These are phyloP conservation scores for Syncephalastrum monosporum DNA, from an alignment of 371 early-diverging fungal species.

Conservation along the genomic window DNA sequence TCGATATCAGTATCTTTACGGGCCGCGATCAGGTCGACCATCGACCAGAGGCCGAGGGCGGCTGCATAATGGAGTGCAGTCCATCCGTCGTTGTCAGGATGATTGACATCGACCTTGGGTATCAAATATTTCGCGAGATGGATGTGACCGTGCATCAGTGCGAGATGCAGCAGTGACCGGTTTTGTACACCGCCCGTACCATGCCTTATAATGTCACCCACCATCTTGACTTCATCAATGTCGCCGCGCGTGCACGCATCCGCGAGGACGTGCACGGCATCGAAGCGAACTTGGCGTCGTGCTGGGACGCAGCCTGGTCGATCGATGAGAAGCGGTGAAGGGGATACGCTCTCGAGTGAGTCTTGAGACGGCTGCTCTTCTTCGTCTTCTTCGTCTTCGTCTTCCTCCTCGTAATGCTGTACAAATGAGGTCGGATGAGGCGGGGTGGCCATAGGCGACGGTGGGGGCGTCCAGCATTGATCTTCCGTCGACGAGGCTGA, in stretches of 20 bases:
- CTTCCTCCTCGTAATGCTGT: not conserved
- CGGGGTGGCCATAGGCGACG: constrained; percentile 15
- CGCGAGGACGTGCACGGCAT: constrained; percentile 31
- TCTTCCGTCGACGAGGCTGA: constrained; percentile 17
- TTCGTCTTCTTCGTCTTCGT: too few relatives aligned
- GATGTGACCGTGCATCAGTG: constrained; percentile 39
- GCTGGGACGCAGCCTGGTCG: not conserved
- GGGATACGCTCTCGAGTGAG: not conserved
- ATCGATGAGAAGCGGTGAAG: constrained; percentile 8
- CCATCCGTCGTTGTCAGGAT: constrained; percentile 45
- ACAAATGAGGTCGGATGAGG: constrained; percentile 7
- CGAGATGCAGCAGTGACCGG: constrained; percentile 30
- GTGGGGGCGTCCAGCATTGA: constrained; percentile 16
- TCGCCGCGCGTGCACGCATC: constrained; percentile 46
- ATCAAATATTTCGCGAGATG: constrained; percentile 27
- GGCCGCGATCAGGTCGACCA: constrained; percentile 29
- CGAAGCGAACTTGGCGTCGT: constrained; percentile 34
- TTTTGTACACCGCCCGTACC: constrained; percentile 17
- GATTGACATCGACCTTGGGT: constrained; percentile 32
- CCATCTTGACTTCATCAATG: constrained; percentile 16
- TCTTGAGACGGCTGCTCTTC: too few relatives aligned
- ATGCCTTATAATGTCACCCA: not conserved
- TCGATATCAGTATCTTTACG: constrained; percentile 24
- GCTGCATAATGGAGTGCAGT: constrained; percentile 50
- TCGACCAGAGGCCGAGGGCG: constrained; percentile 38